These are phyloP conservation scores for Fraxinus velutina DNA, from an alignment of 305 asterid species.

Conservation along the genomic window DNA sequence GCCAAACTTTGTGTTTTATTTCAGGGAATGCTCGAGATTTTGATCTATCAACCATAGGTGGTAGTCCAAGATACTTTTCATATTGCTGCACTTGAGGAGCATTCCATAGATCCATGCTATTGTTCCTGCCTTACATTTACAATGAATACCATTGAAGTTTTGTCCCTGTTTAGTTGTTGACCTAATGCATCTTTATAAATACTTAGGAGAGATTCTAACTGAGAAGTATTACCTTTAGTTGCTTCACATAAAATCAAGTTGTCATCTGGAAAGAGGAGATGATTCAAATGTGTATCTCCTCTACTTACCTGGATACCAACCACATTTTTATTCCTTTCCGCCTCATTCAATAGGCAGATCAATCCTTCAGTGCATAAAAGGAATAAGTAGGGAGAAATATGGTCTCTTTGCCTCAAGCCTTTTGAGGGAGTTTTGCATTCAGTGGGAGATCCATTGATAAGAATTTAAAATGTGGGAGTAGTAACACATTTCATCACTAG, in stretches of 20 bases:
- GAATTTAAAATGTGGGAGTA: background rate
- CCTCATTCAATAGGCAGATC: background rate
- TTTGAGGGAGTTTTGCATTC: background rate
- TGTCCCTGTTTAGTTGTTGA: background rate
- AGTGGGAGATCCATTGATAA: background rate
- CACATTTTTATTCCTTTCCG: background rate
- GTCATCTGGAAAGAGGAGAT: background rate
- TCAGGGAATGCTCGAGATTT: background rate
- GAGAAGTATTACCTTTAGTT: background rate
- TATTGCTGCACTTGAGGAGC: background rate
- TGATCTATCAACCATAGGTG: background rate
- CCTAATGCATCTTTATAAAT: background rate
- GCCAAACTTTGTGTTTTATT: background rate
- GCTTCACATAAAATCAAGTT: background rate
- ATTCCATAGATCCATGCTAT: background rate
- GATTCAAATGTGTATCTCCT: background rate
- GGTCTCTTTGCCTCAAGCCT: background rate
- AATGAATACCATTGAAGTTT: background rate
- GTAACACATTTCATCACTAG: background rate
- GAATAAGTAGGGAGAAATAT: background rate
- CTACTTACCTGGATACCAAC: background rate
- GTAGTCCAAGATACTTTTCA: background rate
- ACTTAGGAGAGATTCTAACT: background rate
- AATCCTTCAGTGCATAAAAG: background rate
- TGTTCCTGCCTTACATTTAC: background rate